These are phyloP conservation scores for Warburgia ugandensis DNA, from an alignment of 164 flowering plant genomes.

Conservation along the genomic window DNA sequence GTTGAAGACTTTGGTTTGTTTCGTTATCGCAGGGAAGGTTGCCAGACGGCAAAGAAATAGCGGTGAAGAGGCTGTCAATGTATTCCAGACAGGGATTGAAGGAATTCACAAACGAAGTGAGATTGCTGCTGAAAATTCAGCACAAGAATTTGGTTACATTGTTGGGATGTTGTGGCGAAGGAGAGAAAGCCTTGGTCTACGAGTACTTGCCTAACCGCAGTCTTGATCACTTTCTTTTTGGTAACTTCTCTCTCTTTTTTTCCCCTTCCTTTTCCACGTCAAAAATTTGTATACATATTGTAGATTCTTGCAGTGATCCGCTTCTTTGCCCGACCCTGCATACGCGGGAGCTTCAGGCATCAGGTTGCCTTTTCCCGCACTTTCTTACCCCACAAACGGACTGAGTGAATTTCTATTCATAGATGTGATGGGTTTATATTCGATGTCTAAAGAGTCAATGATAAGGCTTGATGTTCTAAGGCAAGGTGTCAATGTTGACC, in stretches of 20 bases:
- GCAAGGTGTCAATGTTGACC: too few species aligned
- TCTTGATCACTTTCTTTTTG: slow-evolving; percentile 19
- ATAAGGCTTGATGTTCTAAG: too few species aligned
- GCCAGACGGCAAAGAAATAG: slow-evolving; percentile 17
- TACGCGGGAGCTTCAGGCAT: too few species aligned
- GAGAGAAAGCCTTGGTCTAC: slow-evolving; percentile 21
- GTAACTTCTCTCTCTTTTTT: slow-evolving; percentile 9
- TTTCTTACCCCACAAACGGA: too few species aligned
- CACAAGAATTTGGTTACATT: slow-evolving; percentile 22
- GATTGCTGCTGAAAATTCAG: slow-evolving; percentile 15
- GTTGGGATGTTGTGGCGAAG: slow-evolving; percentile 19
- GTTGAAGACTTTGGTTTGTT: not conserved
- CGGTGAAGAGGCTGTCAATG: slow-evolving; percentile 19
- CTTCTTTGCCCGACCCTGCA: too few species aligned
- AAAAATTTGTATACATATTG: too few species aligned
- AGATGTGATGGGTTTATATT: too few species aligned
- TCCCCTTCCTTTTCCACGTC: too few species aligned
- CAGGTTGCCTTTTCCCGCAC: too few species aligned
- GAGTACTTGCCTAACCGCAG: slow-evolving; percentile 21
- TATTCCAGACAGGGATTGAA: slow-evolving; percentile 17
- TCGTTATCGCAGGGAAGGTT: slow-evolving; percentile 12
- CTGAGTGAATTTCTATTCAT: too few species aligned
- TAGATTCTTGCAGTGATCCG: too few species aligned
- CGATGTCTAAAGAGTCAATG: too few species aligned
- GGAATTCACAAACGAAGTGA: slow-evolving; percentile 22